These are phyloP conservation scores for Thelonectria rubi DNA, from an alignment of 2,329 filamentous ascomycete species.

Conservation along the genomic window DNA sequence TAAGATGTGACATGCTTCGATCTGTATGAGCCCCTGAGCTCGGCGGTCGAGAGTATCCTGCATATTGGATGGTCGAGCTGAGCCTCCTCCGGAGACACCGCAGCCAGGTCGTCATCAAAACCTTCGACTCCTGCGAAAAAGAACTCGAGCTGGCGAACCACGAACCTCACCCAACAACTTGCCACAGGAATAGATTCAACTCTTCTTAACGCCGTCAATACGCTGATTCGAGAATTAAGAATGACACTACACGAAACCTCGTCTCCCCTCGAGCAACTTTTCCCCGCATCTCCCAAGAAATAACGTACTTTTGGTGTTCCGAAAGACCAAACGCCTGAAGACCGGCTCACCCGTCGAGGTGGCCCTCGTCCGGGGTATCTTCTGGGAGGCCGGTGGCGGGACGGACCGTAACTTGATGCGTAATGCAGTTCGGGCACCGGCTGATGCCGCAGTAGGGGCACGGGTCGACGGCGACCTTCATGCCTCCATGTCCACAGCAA, in stretches of 20 bases:
- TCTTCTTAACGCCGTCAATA: not conserved
- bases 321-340: conserved; percentile 8
- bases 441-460: conserved; percentile 28
- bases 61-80: not conserved
- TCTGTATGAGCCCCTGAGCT: conserved; percentile 10
- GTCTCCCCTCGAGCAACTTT: not conserved
- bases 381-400: not conserved
- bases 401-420: conserved; percentile 22
- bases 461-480: conserved; percentile 32
- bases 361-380: conserved; percentile 3
- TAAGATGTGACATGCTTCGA: not conserved
- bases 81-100: not conserved
- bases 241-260: not conserved
- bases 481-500: conserved; percentile 29
- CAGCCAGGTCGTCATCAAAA: not conserved
- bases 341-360: not conserved
- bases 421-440: conserved; percentile 31
- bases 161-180: not conserved
- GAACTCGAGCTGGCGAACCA: not conserved
- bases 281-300: not conserved
- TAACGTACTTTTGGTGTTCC: conserved; percentile 2
- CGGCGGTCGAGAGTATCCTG: not conserved
- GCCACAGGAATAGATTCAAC: not conserved
- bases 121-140: not conserved
- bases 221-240: not conserved